Evolutionary conservation across 2,329 filamentous ascomycete species (phyloP).

Genomic region (Penicillium sp.): DNA sequence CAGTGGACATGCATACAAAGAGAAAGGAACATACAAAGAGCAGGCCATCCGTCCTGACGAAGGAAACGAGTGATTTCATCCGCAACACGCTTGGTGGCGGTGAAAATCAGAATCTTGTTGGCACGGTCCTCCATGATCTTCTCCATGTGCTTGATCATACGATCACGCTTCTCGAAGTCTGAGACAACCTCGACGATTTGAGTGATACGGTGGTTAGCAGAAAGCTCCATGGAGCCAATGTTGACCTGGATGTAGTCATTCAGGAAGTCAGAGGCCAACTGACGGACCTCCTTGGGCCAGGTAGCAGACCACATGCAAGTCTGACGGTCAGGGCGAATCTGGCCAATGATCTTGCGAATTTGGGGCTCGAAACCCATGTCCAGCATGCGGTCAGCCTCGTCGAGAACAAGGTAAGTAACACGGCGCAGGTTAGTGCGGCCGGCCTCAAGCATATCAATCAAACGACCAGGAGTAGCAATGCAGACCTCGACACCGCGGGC

Average conservation of each 20-base stretch:
- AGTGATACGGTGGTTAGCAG: conserved; percentile 95
- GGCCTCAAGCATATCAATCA: conserved; percentile 97
- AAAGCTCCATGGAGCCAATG: conserved; percentile 90
- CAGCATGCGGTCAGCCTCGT: conserved; percentile 98
- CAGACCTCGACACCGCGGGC: conserved; percentile 94
- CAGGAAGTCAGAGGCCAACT: conserved; percentile 83
- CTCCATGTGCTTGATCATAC: conserved; percentile 95
- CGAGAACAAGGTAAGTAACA: conserved; percentile 95
- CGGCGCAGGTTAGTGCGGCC: conserved; percentile 97
- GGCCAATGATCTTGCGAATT: conserved; percentile 95
- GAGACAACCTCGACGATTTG: conserved; percentile 95
- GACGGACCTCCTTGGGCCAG: conserved; percentile 97
- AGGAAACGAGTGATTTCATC: conserved; percentile 97
- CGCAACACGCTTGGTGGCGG: conserved; percentile 77
- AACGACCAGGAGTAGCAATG: conserved; percentile 94
- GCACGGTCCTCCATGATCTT: conserved; percentile 94
- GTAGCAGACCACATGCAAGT: conserved; percentile 99
- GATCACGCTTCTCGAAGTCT: conserved; percentile 95
- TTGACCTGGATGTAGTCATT: conserved; percentile 98
- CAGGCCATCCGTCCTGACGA: conserved; percentile 95
- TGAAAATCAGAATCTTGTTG: conserved; percentile 96
- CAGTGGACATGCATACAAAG: conserved; percentile 3
- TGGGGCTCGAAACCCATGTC: conserved; percentile 99
- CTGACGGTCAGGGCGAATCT: conserved; percentile 96
- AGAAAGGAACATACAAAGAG: conserved; percentile 65